phyloP scores from a whole-genome alignment of 2,329 filamentous ascomycete species.

The Alternaria novae-zelandiae region DNA sequence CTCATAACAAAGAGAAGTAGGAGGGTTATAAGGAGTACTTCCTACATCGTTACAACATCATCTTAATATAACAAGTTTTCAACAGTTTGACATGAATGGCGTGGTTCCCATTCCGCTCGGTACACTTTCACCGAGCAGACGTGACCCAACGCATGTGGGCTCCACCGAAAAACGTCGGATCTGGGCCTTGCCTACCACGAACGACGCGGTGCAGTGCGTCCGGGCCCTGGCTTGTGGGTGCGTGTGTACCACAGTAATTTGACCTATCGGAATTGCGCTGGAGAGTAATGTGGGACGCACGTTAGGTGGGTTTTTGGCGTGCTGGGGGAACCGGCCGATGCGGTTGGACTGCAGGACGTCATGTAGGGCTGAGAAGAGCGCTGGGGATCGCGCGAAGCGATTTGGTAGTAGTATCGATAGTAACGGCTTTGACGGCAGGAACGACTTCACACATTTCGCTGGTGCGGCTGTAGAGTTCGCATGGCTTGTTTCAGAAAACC shows the following conservation, averaged over 20 bases:
- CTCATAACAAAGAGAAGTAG: no score
- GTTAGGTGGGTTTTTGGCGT: neutral
- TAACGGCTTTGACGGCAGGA: neutral
- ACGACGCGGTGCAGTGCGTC: neutral
- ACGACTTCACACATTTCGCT: neutral
- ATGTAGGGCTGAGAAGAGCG: constrained; percentile 10
- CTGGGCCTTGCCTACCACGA: neutral
- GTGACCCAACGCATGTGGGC: neutral
- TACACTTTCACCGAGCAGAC: neutral
- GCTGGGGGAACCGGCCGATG: neutral
- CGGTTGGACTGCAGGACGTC: constrained; percentile 1
- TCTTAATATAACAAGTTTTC: no score
- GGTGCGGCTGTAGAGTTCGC: neutral
- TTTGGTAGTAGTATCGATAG: constrained; percentile 4
- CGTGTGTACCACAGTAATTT: neutral
- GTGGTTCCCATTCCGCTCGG: neutral
- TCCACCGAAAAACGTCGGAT: neutral
- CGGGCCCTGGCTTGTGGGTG: constrained; percentile 2
- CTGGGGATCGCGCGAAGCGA: neutral
- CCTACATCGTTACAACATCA: no score
- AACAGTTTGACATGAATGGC: neutral
- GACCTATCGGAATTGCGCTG: neutral
- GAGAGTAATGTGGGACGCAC: neutral
- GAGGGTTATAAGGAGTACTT: no score
- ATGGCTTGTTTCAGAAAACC: neutral